Percentiles rank a stretch among this genome's conserved stretches.
Conservation (phyloP, 1,284 basidiomycete genomes). For the Microbotryum lychnidis-dioicae region DNA sequence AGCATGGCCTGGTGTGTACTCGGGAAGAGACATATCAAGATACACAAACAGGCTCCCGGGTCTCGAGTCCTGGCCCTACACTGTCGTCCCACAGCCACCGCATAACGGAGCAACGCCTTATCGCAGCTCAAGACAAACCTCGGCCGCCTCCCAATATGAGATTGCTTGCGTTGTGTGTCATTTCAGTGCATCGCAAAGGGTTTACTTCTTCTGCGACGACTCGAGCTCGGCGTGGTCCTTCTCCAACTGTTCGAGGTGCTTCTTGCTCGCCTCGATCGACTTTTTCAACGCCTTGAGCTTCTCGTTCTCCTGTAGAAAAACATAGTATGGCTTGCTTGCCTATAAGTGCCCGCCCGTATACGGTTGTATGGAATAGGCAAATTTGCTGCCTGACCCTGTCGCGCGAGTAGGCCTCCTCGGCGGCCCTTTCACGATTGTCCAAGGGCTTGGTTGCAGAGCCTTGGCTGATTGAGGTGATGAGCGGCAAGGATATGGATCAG, state of each 20-base stretch:
- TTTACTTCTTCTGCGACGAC: constrained; percentile 1
- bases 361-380: background rate
- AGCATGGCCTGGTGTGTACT: too few relatives aligned
- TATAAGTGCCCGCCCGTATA: background rate
- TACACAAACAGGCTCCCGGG: too few relatives aligned
- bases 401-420: constrained; percentile 25
- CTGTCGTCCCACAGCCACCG: too few relatives aligned
- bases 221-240: constrained; percentile 23
- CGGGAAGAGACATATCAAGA: too few relatives aligned
- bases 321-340: too few relatives aligned
- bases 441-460: constrained; percentile 5
- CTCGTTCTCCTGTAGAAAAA: constrained; percentile 19
- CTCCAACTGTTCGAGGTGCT: constrained; percentile 25
- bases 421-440: constrained; percentile 27
- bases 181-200: too few relatives aligned
- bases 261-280: constrained; percentile 30
- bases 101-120: too few relatives aligned
- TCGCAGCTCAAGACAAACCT: too few relatives aligned
- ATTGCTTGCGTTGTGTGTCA: too few relatives aligned
- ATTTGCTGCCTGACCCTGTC: constrained; percentile 8
- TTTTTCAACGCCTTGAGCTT: constrained; percentile 28
- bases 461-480: background rate
- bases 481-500: background rate
- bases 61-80: too few relatives aligned
- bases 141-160: too few relatives aligned